Conservation (phyloP, 2,329 filamentous ascomycete species). For the Colletotrichum sp. region DNA sequence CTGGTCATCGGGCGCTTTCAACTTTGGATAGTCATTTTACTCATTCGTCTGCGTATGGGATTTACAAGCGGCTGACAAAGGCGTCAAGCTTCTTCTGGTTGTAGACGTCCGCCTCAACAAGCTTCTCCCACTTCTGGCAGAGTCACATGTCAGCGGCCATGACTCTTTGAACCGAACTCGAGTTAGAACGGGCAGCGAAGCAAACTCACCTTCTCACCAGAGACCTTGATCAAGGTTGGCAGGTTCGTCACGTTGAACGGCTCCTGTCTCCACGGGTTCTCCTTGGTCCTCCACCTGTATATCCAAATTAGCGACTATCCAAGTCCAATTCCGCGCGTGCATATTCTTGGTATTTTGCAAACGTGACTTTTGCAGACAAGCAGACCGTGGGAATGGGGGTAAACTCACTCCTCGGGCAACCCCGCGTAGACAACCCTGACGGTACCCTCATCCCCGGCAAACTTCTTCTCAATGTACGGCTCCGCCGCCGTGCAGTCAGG, state of each 20-base stretch:
- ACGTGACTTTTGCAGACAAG: background rate
- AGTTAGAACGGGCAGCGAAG: background rate
- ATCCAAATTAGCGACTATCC: background rate
- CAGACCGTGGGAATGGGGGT: background rate
- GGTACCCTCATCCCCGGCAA: slow-evolving; percentile 3
- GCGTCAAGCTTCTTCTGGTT: slow-evolving; percentile 16
- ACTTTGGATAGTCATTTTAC: background rate
- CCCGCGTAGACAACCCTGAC: slow-evolving; percentile 15
- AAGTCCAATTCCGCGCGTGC: background rate
- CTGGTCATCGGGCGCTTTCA: background rate
- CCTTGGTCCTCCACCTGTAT: slow-evolving; percentile 17
- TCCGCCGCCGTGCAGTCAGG: slow-evolving; percentile 16
- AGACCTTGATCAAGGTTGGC: slow-evolving; percentile 15
- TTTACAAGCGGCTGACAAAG: slow-evolving; percentile 5
- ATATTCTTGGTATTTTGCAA: background rate
- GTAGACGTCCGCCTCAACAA: slow-evolving; percentile 18
- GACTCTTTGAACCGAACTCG: background rate
- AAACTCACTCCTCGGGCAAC: slow-evolving; percentile 17
- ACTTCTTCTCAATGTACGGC: slow-evolving; percentile 20
- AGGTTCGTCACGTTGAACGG: slow-evolving; percentile 20
- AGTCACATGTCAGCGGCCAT: background rate
- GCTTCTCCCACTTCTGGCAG: slow-evolving; percentile 12
- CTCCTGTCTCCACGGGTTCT: slow-evolving; percentile 17
- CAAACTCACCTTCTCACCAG: slow-evolving; percentile 6
- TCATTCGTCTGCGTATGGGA: background rate